Evolutionary conservation across 2,329 filamentous ascomycete species (phyloP), one percentile per base, ranked within the genome.

Genomic region (Geosmithia putterillii): DNA sequence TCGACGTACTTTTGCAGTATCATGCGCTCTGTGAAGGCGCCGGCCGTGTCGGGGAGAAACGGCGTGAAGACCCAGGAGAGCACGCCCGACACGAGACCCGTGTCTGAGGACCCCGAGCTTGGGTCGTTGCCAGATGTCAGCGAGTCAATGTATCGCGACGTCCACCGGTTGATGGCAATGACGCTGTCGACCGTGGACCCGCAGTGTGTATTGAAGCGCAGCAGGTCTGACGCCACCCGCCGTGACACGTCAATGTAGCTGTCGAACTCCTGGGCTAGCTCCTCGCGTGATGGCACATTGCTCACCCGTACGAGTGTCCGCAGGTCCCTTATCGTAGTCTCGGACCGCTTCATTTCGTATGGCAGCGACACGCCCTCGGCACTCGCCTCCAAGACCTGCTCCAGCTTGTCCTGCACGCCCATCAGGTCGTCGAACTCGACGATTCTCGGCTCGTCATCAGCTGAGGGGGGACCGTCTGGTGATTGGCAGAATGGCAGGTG

Each of bases 271-370:
- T 80, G 70, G 4, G 85, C 75, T 12, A 94, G 72, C 59, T 88
- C 81, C 32, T 82, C 73, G 23, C 76, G 76, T 36, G 75, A 76
- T 21, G 78, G 75, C 1, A 92, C 66, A 19, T 76, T 71, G 51
- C 81, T 86, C 60, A 81, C 79, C 35, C 76, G 71, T 28, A 94
- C 82, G 38, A 88, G 70, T 21, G 77, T 81, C 25, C 82, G 76
- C 20, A 92, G 63, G 52, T 89, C 85, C 36, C 85, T 75, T 32
- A 92, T 79, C 1, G 81, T 79, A 2, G 77, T 69, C 58, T 90
- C 84, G 3, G 81, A 80, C 9, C 78, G 74, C 63, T 87, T 89
- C 79, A 92, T 88, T 51, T 86, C 82, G 51, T 84, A 68, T 0
- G 85, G 85, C 3, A 92, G 63, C 1, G 76, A 77, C 2, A 80